These are phyloP conservation scores for Oryza coarctata DNA, from an alignment of 176 grass and related monocot genomes.

Conservation along the genomic window DNA sequence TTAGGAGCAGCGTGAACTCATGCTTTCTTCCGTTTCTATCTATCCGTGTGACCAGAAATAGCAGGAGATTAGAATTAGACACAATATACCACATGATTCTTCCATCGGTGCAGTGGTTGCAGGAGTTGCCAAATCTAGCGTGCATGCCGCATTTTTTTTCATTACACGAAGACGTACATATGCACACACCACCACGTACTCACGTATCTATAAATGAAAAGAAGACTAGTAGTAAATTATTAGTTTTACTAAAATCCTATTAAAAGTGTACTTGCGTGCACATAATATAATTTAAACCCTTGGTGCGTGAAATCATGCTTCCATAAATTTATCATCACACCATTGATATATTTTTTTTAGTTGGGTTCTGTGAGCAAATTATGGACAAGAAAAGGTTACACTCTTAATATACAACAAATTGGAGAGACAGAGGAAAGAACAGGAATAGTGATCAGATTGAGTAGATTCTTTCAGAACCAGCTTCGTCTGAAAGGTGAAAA, in stretches of 20 bases:
- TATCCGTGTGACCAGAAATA: neutral
- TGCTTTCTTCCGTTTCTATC: neutral
- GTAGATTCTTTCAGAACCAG: neutral
- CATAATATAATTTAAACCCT: no score
- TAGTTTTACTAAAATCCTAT: no score
- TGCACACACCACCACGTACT: no score
- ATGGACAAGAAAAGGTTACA: neutral
- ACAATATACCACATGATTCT: neutral
- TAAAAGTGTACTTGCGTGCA: no score
- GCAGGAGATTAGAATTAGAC: neutral
- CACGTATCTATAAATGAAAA: no score
- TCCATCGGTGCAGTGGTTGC: neutral
- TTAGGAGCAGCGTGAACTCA: neutral
- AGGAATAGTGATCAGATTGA: neutral
- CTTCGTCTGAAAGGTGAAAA: neutral
- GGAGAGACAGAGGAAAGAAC: neutral
- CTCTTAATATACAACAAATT: neutral
- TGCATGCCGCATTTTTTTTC: neutral
- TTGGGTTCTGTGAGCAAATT: neutral
- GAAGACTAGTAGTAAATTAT: no score
- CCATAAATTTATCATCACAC: no score
- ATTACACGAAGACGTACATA: no score
- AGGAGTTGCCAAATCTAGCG: neutral
- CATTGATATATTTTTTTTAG: no score
- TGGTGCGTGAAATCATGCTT: no score